Evolutionary conservation across 106 monocot species (phyloP).

Genomic region (Xerophyta viscosa): DNA sequence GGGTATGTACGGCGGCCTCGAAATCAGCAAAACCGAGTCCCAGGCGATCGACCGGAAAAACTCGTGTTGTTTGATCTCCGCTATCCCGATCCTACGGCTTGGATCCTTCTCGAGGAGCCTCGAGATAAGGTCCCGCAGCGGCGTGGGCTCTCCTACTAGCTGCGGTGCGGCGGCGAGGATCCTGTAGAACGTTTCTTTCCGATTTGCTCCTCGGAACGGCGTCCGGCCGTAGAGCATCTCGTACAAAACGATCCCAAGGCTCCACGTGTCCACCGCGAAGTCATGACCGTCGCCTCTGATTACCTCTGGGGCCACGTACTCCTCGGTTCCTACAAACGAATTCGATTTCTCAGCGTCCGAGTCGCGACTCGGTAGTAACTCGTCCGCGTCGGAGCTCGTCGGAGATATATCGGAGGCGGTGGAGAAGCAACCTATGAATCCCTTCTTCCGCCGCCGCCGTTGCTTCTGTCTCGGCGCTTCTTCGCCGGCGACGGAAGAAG

Average conservation of each 20-base stretch:
- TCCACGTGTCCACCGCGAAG: conserved; percentile 91
- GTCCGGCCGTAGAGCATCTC: conserved; percentile 95
- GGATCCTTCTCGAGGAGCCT: conserved; percentile 79
- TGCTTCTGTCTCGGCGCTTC: background rate
- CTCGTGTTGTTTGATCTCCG: conserved; percentile 55
- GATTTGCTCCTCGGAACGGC: conserved; percentile 69
- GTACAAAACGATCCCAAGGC: conserved; percentile 85
- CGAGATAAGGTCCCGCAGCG: conserved; percentile 55
- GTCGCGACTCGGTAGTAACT: no score
- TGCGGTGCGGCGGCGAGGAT: conserved; percentile 50
- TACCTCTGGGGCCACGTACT: conserved; percentile 93
- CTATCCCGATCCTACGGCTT: conserved; percentile 26
- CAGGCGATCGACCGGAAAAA: conserved; percentile 76
- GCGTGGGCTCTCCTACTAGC: conserved; percentile 58
- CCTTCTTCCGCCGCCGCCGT: conserved; percentile 1
- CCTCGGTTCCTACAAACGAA: conserved; percentile 97
- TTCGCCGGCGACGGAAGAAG: background rate
- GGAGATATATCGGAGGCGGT: conserved; percentile 24
- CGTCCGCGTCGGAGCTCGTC: background rate
- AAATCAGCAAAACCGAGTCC: conserved; percentile 38
- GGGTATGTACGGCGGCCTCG: conserved; percentile 79
- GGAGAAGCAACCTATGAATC: conserved; percentile 15
- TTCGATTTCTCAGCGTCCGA: conserved; percentile 49
- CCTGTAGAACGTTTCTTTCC: conserved; percentile 83
- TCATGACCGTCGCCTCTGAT: conserved; percentile 77